Evolutionary conservation across 345 rosid genomes (phyloP).

Genomic region (Salix suchowensis): DNA sequence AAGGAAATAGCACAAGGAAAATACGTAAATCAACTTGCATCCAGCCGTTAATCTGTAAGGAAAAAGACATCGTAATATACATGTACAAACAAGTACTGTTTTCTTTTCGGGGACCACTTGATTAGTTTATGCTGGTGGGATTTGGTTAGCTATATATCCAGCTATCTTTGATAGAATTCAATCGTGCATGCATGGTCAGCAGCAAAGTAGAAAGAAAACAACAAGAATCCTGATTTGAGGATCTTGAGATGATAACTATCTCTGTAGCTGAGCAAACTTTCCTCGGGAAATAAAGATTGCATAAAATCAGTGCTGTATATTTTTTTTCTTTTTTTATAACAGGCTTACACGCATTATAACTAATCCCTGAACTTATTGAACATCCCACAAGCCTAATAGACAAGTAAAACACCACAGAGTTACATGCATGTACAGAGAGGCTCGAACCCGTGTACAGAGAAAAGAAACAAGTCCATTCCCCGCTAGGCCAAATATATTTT

Average conservation of each 20-base stretch:
- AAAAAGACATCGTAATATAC: too few species aligned
- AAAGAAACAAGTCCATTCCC: too few species aligned
- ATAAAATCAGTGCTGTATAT: too few species aligned
- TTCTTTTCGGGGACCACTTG: neutral
- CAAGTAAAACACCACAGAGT: too few species aligned
- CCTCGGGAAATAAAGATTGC: neutral
- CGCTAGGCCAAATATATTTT: too few species aligned
- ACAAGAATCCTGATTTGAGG: neutral
- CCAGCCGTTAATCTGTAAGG: neutral
- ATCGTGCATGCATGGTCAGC: neutral
- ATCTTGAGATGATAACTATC: neutral
- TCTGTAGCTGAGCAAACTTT: neutral
- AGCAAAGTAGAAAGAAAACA: neutral
- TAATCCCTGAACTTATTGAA: accelerated
- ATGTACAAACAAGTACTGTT: too few species aligned
- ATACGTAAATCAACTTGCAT: neutral
- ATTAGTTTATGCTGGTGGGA: neutral
- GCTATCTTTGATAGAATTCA: neutral
- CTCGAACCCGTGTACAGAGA: too few species aligned
- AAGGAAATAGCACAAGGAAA: neutral
- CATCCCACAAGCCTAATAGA: too few species aligned
- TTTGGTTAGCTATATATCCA: neutral
- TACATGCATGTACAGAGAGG: too few species aligned
- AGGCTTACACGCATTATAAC: accelerated
- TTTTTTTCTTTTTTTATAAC: too few species aligned